Percentiles rank a stretch among this genome's conserved stretches.
phyloP scores from a whole-genome alignment of 495 filamentous ascomycete species.

The Penicillium cinerascens region DNA sequence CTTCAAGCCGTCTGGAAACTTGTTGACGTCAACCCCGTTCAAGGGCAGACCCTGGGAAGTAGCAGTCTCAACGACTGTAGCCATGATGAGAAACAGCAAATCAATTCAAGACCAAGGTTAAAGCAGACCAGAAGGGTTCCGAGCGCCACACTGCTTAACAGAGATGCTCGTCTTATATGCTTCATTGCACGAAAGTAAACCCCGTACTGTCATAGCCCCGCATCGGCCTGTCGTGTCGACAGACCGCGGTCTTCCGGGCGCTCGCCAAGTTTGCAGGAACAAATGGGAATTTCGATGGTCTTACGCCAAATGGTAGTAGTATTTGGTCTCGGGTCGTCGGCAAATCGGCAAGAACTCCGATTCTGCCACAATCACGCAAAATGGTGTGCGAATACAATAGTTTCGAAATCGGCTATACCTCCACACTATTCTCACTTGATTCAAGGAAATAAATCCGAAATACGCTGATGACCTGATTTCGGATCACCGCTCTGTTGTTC shows the following conservation, averaged over 20 bases:
- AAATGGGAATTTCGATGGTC: too few relatives aligned
- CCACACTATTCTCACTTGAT: too few relatives aligned
- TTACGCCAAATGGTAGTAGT: not conserved
- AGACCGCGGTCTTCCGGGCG: not conserved
- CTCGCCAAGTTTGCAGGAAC: not conserved
- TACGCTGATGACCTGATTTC: too few relatives aligned
- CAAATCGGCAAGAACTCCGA: slow-evolving; percentile 4
- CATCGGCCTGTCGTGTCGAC: slow-evolving; percentile 21
- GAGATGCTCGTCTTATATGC: slow-evolving; percentile 8
- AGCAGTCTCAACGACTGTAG: slow-evolving; percentile 12
- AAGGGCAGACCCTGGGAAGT: not conserved
- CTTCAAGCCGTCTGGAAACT: slow-evolving; percentile 57
- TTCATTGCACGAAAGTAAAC: not conserved
- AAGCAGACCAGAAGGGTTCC: too few relatives aligned
- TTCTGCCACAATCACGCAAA: slow-evolving; percentile 13
- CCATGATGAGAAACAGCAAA: slow-evolving; percentile 7
- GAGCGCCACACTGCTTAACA: too few relatives aligned
- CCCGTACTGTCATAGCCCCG: not conserved
- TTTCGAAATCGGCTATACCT: too few relatives aligned
- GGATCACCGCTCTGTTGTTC: too few relatives aligned
- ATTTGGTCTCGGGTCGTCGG: slow-evolving; percentile 10
- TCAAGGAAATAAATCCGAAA: too few relatives aligned
- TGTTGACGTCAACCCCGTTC: slow-evolving; percentile 13
- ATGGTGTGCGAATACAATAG: slow-evolving; percentile 2
- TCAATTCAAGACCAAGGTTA: not conserved